Evolutionary conservation across 2,329 filamentous ascomycete species (phyloP).

Genomic region (Fusarium napiforme): DNA sequence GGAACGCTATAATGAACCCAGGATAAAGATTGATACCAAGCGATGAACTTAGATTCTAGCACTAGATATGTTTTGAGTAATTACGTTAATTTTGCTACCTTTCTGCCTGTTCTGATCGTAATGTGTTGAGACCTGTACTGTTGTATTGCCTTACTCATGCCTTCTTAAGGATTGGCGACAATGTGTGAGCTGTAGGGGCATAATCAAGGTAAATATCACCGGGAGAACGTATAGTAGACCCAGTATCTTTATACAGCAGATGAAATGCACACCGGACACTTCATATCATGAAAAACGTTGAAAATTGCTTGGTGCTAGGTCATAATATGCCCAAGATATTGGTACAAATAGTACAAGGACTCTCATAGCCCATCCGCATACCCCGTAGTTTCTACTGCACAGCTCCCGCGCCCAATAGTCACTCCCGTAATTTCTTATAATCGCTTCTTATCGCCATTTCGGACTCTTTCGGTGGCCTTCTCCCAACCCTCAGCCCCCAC

Average conservation of each 20-base stretch:
- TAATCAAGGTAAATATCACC: not conserved
- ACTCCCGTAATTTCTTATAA: constrained; percentile 53
- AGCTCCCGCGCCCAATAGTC: not conserved
- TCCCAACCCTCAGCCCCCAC: constrained; percentile 67
- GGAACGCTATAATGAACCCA: constrained; percentile 31
- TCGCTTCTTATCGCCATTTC: constrained; percentile 61
- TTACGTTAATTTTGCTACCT: not conserved
- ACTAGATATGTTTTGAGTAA: constrained; percentile 1
- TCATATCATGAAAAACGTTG: constrained; percentile 20
- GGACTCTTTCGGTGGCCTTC: constrained; percentile 60
- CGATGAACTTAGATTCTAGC: constrained; percentile 12
- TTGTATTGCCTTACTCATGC: not conserved
- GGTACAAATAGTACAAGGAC: constrained; percentile 49
- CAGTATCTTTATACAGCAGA: not conserved
- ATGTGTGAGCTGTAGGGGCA: not conserved
- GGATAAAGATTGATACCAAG: constrained; percentile 37
- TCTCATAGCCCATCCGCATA: constrained; percentile 32
- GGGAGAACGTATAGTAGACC: not conserved
- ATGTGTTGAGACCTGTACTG: not conserved
- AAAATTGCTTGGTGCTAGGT: constrained; percentile 43
- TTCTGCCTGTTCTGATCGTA: not conserved
- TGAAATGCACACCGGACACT: not conserved
- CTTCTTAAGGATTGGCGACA: not conserved
- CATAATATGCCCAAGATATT: constrained; percentile 46
- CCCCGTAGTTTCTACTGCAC: constrained; percentile 26